Evolutionary conservation across 805 yeast genomes (phyloP).

Genomic region (Starmerella vitae): DNA sequence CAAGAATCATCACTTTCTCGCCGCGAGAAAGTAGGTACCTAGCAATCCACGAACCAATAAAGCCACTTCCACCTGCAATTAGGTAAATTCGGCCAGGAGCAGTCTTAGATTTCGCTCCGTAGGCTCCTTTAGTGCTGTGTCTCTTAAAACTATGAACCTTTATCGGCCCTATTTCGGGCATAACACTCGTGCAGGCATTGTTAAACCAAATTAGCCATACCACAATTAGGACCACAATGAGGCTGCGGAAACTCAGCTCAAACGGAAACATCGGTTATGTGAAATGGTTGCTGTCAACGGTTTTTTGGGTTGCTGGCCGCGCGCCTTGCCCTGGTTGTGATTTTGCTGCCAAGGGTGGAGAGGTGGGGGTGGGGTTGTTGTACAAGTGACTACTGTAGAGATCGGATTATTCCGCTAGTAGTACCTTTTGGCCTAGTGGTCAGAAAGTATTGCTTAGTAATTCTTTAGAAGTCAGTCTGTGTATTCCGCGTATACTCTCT

Average conservation of each 20-base stretch:
- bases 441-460: not conserved
- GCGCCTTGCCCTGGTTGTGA: no score
- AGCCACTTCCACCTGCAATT: slow-evolving; percentile 25
- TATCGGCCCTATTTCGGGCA: slow-evolving; percentile 9
- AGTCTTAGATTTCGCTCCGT: slow-evolving; percentile 4
- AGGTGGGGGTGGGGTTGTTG: no score
- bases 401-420: no score
- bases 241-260: not conserved
- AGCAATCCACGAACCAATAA: slow-evolving; percentile 25
- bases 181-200: slow-evolving; percentile 4
- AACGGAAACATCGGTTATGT: not conserved
- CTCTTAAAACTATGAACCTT: slow-evolving; percentile 3
- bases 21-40: slow-evolving; percentile 23
- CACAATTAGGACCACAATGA: not conserved
- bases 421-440: slow-evolving; percentile 20
- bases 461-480: slow-evolving; percentile 12
- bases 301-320: no score
- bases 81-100: slow-evolving; percentile 17
- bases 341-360: no score
- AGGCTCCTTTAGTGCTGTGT: slow-evolving; percentile 17
- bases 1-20: slow-evolving; percentile 20
- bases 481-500: slow-evolving; percentile 24
- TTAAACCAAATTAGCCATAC: slow-evolving; percentile 10
- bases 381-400: no score
- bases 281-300: no score